These are phyloP conservation scores for Tolypocladium capitatum DNA, from an alignment of 2,329 filamentous ascomycete species.

Conservation along the genomic window DNA sequence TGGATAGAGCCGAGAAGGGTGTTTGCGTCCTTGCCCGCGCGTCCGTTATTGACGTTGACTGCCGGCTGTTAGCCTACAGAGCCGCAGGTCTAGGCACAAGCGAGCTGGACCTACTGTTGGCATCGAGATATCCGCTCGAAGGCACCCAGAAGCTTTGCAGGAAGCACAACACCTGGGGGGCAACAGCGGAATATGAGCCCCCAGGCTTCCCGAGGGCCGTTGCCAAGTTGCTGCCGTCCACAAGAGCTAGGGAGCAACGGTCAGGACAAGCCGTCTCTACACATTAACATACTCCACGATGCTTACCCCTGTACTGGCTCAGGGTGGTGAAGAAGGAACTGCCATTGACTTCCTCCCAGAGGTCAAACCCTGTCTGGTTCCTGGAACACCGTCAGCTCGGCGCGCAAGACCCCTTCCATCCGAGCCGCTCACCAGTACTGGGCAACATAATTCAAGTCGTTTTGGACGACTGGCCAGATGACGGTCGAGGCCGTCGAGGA, in stretches of 20 bases:
- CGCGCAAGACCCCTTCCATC: too few species aligned
- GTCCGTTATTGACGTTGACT: constrained; percentile 45
- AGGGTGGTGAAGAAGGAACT: constrained; percentile 69
- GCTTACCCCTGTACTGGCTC: constrained; percentile 49
- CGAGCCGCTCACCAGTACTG: constrained; percentile 47
- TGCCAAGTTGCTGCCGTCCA: constrained; percentile 56
- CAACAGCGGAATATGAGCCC: constrained; percentile 46
- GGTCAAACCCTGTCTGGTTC: constrained; percentile 54
- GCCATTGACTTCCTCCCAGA: constrained; percentile 72
- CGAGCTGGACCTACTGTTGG: constrained; percentile 40
- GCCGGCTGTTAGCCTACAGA: neutral
- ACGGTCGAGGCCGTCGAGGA: constrained; percentile 38
- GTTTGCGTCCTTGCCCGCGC: constrained; percentile 60
- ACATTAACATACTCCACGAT: rapidly evolving
- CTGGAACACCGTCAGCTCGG: constrained; percentile 10
- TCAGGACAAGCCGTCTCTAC: neutral
- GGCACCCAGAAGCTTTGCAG: constrained; percentile 60
- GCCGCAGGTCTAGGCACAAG: neutral
- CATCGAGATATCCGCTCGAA: constrained; percentile 45
- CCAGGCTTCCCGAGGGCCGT: constrained; percentile 47
- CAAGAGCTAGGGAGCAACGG: constrained; percentile 27
- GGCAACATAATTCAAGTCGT: constrained; percentile 62
- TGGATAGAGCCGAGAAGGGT: constrained; percentile 53
- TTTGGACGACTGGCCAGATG: constrained; percentile 62
- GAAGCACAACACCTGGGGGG: constrained; percentile 61